phyloP scores from a whole-genome alignment of 225 moss, liverwort and hornwort genomes.

The Sphagnum tenellum region DNA sequence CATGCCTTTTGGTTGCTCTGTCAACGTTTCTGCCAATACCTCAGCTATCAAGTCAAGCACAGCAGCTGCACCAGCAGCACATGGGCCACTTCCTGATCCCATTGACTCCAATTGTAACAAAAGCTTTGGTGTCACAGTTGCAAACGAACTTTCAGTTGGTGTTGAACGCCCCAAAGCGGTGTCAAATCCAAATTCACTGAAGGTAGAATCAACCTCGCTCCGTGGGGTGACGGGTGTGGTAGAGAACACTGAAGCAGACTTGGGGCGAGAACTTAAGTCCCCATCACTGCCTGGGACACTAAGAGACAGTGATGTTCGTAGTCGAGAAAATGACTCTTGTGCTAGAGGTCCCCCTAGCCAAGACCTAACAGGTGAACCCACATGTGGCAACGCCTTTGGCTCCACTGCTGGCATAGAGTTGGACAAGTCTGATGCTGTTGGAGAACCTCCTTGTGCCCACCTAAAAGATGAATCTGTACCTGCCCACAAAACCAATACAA shows the following conservation, averaged over 20 bases:
- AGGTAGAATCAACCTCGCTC: conserved; percentile 47
- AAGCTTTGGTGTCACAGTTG: conserved; percentile 56
- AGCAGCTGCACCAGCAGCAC: conserved; percentile 65
- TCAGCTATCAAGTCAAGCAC: conserved; percentile 90
- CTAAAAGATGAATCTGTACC: conserved; percentile 31
- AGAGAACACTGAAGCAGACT: conserved; percentile 41
- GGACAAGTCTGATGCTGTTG: conserved; percentile 45
- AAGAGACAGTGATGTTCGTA: conserved; percentile 44
- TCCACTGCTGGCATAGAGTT: not conserved
- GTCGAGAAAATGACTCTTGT: conserved; percentile 49
- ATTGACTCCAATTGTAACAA: conserved; percentile 60
- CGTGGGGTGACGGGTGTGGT: conserved; percentile 38
- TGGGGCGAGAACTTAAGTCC: conserved; percentile 48
- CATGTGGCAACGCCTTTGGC: conserved; percentile 1
- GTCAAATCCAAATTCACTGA: conserved; percentile 34
- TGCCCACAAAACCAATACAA: conserved; percentile 7
- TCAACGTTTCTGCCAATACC: conserved; percentile 78
- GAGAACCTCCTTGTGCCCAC: conserved; percentile 42
- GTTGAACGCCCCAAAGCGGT: conserved; percentile 45
- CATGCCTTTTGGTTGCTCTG: conserved; percentile 70
- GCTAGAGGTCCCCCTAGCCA: conserved; percentile 40
- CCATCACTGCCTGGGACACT: conserved; percentile 40
- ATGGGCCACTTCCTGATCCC: conserved; percentile 73
- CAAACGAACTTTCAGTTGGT: conserved; percentile 46
- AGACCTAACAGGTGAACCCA: conserved; percentile 36